Percentiles rank a stretch among this genome's conserved stretches.
Evolutionary conservation across 2,329 filamentous ascomycete genomes (phyloP).

Genomic region (Penicillium sp.): DNA sequence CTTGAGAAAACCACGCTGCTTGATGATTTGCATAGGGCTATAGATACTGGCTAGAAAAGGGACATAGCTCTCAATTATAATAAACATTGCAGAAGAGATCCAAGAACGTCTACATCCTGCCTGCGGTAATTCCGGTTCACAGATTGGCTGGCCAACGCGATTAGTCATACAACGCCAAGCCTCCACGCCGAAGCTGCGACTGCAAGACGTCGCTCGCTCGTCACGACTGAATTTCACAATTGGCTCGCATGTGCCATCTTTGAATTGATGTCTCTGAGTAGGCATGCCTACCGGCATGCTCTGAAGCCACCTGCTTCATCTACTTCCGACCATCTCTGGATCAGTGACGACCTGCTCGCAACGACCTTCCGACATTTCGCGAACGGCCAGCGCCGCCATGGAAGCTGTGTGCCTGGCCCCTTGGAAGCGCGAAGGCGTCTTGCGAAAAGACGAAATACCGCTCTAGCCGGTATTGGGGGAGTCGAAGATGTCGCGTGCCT

Average conservation of each 20-base stretch:
- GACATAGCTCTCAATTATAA: background rate
- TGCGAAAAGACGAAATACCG: slow-evolving; percentile 56
- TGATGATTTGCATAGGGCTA: background rate
- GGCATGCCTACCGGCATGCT: slow-evolving; percentile 43
- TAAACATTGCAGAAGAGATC: background rate
- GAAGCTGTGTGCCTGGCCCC: slow-evolving; percentile 61
- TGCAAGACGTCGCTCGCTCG: slow-evolving; percentile 9
- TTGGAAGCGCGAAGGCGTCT: slow-evolving; percentile 59
- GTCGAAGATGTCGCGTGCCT: slow-evolving; percentile 42
- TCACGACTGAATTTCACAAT: slow-evolving; percentile 16
- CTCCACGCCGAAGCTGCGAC: slow-evolving; percentile 10
- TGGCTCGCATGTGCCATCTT: slow-evolving; percentile 21
- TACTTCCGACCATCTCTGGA: slow-evolving; percentile 42
- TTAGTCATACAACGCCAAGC: slow-evolving; percentile 28
- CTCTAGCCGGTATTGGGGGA: slow-evolving; percentile 39
- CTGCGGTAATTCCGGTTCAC: background rate
- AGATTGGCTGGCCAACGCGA: slow-evolving; percentile 7
- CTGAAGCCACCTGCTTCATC: slow-evolving; percentile 27
- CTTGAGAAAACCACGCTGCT: background rate
- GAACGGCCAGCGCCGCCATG: slow-evolving; percentile 52
- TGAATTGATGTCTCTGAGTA: slow-evolving; percentile 42
- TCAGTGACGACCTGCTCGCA: slow-evolving; percentile 46
- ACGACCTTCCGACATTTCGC: slow-evolving; percentile 50
- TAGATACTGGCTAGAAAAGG: background rate
- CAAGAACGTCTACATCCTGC: background rate